These are phyloP conservation scores for Mortierella sp. DNA, from an alignment of 371 early-diverging fungal species.

Conservation along the genomic window DNA sequence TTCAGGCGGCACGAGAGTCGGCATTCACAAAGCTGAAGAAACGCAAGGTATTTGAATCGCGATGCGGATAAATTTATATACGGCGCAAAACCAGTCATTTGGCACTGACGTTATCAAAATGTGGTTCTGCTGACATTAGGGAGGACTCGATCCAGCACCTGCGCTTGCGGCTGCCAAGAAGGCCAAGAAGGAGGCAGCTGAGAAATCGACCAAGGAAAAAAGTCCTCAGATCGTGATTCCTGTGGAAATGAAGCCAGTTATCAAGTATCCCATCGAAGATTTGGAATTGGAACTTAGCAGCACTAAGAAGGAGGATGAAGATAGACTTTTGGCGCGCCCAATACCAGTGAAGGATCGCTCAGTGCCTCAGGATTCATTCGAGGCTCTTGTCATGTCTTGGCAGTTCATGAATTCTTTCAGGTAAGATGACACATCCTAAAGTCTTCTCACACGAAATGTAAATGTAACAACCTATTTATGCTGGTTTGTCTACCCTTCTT, in stretches of 20 bases:
- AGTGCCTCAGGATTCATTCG: conserved; percentile 40
- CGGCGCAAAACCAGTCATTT: no score
- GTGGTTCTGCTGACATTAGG: conserved; percentile 13
- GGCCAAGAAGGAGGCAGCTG: conserved; percentile 64
- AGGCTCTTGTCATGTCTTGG: conserved; percentile 56
- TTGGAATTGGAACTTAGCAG: conserved; percentile 58
- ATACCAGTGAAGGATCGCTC: conserved; percentile 18
- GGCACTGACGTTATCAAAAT: background rate
- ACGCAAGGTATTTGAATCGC: conserved; percentile 50
- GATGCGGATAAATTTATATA: background rate
- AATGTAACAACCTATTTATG: background rate
- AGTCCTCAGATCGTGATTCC: conserved; percentile 53
- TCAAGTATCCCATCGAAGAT: conserved; percentile 77
- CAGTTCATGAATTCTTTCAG: conserved; percentile 60
- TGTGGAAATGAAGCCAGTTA: conserved; percentile 54
- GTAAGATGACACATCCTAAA: conserved; percentile 13
- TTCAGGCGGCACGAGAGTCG: conserved; percentile 62
- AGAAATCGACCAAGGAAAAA: conserved; percentile 61
- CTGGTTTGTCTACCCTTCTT: background rate
- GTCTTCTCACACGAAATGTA: background rate
- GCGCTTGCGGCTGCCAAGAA: conserved; percentile 53
- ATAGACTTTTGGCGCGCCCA: conserved; percentile 27
- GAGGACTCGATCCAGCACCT: conserved; percentile 52
- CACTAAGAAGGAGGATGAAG: background rate
- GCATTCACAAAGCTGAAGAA: conserved; percentile 66